Base-by-base conservation (phyloP, 2,329 filamentous ascomycete genomes). In the Emmonsiellopsis sp. region DNA sequence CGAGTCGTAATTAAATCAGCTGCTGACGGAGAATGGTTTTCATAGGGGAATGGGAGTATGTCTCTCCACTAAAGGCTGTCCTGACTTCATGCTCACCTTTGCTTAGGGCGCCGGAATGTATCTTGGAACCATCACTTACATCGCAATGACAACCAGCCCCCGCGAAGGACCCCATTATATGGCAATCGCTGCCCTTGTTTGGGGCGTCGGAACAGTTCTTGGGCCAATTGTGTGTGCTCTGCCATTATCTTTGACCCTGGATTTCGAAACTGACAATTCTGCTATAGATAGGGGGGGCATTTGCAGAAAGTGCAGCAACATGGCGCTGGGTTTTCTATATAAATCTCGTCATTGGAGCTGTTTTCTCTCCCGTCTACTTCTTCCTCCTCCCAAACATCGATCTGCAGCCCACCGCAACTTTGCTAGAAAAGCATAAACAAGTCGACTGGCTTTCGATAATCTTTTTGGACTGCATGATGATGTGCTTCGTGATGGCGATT, bases 311-410 rank as follows among this genome's bases (percentile, higher is more conserved):
- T 33, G 46, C 50, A 9, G 66, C 62, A 10, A 63, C 58, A 5
- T 71, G 68, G 68, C 61, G 65, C 34, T 71, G 67, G 68, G 36
- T 52, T 52, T 56, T 61, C 60, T 83, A 83, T 58, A 75, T 83
- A 64, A 83, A 82, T 59, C 67, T 82, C 0, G 60, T 70, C 36
- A 63, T 76, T 48, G 68, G 76, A 1, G 77, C 68, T n/a, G 58
- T 70, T 6, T 64, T 69, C 32, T 62, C 69, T 5, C 71, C 76
- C 1, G 67, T 72, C 21, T 69, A 73, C 34, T 21, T 79, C 33
- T 71, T 75, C 53, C 58, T 74, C 9, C 68, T 79, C 0, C 69
- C 62, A 53, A 55, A 52, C 13, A 49, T 59, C 43, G 50, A 62
- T 49, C 42, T 61, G 63, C 36, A 57, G 62, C 43, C 62, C 11